Percentiles rank a stretch among this genome's conserved stretches.
Conservation (phyloP, 257 asterid species). For the Cordia subcordata region DNA sequence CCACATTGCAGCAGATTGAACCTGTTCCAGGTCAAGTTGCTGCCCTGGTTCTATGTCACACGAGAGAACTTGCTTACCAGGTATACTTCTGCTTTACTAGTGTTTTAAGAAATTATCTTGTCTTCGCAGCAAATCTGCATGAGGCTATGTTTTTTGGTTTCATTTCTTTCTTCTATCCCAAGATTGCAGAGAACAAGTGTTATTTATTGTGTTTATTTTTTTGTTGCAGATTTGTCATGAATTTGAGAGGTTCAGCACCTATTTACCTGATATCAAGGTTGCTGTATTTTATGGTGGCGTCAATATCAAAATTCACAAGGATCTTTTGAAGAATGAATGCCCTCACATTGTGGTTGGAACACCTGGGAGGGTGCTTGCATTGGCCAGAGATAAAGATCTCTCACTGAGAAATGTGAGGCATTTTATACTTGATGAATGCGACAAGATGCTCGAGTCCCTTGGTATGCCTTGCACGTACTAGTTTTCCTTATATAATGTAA, state of each 20-base stretch:
- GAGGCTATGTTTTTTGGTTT: not conserved
- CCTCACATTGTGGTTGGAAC: constrained; percentile 93
- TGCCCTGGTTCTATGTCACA: constrained; percentile 78
- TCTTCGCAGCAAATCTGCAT: no score
- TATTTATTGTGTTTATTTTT: not conserved
- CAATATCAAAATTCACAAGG: constrained; percentile 70
- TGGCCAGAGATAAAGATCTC: constrained; percentile 77
- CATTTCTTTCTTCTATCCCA: not conserved
- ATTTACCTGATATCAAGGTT: constrained; percentile 67
- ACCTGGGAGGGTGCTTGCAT: constrained; percentile 81
- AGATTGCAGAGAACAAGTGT: not conserved
- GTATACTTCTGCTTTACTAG: constrained; percentile 13
- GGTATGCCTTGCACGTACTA: constrained; percentile 31
- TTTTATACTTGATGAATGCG: constrained; percentile 87
- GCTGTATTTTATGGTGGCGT: constrained; percentile 94
- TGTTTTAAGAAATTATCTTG: not conserved
- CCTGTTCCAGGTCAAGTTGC: constrained; percentile 88
- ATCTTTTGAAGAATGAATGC: constrained; percentile 83
- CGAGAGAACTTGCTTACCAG: constrained; percentile 92
- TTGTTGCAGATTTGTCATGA: constrained; percentile 77
- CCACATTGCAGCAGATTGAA: constrained; percentile 84
- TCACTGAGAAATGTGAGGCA: constrained; percentile 81
- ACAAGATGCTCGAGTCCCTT: constrained; percentile 93
- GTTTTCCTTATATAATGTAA: not conserved
- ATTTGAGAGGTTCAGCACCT: constrained; percentile 85